Evolutionary conservation across 2,329 filamentous ascomycete species (phyloP).

Genomic region (Ophiostoma australiae): DNA sequence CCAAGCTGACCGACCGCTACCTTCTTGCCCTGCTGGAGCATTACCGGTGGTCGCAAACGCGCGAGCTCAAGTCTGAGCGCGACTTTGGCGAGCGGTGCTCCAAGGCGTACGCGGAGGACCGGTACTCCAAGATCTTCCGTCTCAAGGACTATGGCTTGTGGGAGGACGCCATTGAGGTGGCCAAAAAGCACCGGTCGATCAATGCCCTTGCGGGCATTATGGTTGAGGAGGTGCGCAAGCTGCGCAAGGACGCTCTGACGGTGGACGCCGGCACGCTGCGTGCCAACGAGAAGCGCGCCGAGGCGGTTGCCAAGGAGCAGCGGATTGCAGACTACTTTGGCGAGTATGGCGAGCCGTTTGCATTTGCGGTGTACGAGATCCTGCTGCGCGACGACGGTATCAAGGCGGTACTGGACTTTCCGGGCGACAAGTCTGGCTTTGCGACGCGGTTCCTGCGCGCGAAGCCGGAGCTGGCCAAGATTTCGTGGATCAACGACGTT

Average conservation of each 20-base stretch:
- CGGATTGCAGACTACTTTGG: constrained; percentile 53
- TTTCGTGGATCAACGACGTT: constrained; percentile 95
- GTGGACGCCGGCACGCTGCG: constrained; percentile 36
- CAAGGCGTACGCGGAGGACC: constrained; percentile 47
- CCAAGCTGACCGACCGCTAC: constrained; percentile 51
- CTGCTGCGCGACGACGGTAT: constrained; percentile 65
- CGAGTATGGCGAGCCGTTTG: constrained; percentile 61
- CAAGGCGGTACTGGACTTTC: constrained; percentile 64
- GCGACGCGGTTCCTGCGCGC: constrained; percentile 75
- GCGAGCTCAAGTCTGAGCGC: constrained; percentile 41
- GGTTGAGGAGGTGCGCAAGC: constrained; percentile 47
- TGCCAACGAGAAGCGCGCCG: constrained; percentile 39
- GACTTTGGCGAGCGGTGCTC: constrained; percentile 44
- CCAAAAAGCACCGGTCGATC: constrained; percentile 54
- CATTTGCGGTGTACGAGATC: constrained; percentile 73
- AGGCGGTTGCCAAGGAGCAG: constrained; percentile 44
- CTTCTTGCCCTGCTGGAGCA: constrained; percentile 52
- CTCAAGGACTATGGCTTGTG: constrained; percentile 53
- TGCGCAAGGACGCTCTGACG: constrained; percentile 36
- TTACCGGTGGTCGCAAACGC: constrained; percentile 46
- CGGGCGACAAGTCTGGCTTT: constrained; percentile 61
- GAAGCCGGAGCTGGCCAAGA: constrained; percentile 64
- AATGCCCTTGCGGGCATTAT: constrained; percentile 53
- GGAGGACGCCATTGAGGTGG: constrained; percentile 54
- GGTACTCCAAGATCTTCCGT: constrained; percentile 48